Evolutionary conservation across 768 basidiomycete genomes (phyloP).

Genomic region (Russula emetica): DNA sequence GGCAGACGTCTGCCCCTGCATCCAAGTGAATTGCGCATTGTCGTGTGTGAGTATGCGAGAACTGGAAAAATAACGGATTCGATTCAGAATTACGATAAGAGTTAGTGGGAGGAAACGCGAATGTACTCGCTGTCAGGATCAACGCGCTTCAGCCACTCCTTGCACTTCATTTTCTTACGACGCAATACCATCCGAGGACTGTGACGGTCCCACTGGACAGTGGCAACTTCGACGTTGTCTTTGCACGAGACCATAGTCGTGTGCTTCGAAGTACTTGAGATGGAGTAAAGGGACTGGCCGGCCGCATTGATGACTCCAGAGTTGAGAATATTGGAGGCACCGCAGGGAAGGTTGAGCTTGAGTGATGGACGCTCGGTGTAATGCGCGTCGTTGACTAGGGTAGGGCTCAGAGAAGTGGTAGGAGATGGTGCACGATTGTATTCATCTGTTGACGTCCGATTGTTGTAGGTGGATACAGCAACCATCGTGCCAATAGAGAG

Average conservation of each 20-base stretch:
- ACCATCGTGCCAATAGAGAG: too few relatives aligned
- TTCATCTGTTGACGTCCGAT: too few relatives aligned
- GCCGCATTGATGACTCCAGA: background rate
- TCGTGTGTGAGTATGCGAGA: conserved; percentile 6
- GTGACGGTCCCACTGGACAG: conserved; percentile 11
- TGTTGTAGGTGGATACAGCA: too few relatives aligned
- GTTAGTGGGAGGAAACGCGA: too few relatives aligned
- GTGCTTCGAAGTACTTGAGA: conserved; percentile 5
- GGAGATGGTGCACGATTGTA: background rate
- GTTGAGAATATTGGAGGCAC: too few relatives aligned
- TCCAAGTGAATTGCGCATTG: conserved; percentile 10
- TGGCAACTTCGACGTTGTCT: conserved; percentile 11
- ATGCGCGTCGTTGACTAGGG: background rate
- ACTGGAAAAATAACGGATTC: background rate
- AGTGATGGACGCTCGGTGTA: too few relatives aligned
- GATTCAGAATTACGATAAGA: too few relatives aligned
- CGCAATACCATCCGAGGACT: conserved; percentile 15
- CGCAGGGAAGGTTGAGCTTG: too few relatives aligned
- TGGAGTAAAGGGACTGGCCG: background rate
- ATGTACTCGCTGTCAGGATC: conserved; percentile 7
- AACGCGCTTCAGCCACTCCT: conserved; percentile 8
- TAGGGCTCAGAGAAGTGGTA: background rate
- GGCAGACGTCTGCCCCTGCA: background rate
- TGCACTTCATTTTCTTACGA: conserved; percentile 11
- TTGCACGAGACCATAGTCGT: conserved; percentile 1